A percentile compares a stretch with the other conserved stretches of the same genome.
These are phyloP conservation scores for Blastobotrys parvus DNA, from an alignment of 805 yeast genomes.

Conservation along the genomic window DNA sequence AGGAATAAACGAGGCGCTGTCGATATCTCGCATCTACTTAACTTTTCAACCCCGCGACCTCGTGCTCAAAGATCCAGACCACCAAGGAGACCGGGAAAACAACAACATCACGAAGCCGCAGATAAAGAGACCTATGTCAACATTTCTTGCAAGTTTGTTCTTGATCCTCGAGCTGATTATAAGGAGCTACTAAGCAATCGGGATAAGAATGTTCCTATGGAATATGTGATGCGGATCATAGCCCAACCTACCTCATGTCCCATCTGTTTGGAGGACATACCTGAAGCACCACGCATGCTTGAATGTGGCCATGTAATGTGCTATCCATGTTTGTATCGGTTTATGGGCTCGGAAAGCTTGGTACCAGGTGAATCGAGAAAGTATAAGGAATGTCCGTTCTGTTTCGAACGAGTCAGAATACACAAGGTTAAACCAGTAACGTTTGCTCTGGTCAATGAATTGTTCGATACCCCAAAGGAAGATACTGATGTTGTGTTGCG, in stretches of 20 bases:
- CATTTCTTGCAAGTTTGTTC: slow-evolving; percentile 75
- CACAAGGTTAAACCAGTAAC: slow-evolving; percentile 61
- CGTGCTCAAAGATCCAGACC: background rate
- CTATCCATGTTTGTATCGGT: slow-evolving; percentile 66
- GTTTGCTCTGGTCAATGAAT: slow-evolving; percentile 38
- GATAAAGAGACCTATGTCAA: slow-evolving; percentile 43
- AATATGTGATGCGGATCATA: slow-evolving; percentile 59
- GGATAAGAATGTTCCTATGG: slow-evolving; percentile 57
- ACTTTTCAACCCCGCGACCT: slow-evolving; percentile 4
- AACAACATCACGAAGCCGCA: background rate
- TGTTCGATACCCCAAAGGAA: slow-evolving; percentile 49
- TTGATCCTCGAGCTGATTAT: slow-evolving; percentile 54
- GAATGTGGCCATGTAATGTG: slow-evolving; percentile 93
- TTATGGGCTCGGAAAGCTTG: slow-evolving; percentile 46
- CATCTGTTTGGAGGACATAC: slow-evolving; percentile 75
- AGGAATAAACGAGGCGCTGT: slow-evolving; percentile 13
- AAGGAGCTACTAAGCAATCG: slow-evolving; percentile 60
- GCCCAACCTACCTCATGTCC: slow-evolving; percentile 76
- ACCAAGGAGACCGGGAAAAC: background rate
- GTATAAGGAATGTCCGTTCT: slow-evolving; percentile 72
- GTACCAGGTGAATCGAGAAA: slow-evolving; percentile 27
- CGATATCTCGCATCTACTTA: slow-evolving; percentile 16
- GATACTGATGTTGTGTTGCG: slow-evolving; percentile 50
- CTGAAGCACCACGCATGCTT: slow-evolving; percentile 91
- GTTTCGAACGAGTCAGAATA: slow-evolving; percentile 49